Base-by-base conservation (phyloP, 2,329 filamentous ascomycete genomes). In the Acephala macrosclerotiorum region DNA sequence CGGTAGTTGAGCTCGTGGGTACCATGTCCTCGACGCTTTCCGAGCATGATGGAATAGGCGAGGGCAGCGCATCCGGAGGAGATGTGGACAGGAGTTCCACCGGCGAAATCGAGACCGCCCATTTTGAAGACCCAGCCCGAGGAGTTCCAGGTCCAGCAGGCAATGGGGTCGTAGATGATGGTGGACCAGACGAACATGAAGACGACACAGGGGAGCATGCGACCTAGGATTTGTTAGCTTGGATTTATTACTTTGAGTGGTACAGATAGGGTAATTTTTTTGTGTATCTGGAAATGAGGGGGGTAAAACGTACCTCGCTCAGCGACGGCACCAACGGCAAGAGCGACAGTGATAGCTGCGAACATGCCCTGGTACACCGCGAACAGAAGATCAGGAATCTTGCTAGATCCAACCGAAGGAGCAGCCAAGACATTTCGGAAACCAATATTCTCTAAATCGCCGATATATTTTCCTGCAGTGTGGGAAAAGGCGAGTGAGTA, bases 131-230 rank as follows among this genome's bases (percentile, higher is more conserved):
- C 88, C 94, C 94, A 97, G 25, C 94, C 94, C 36, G 82, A 82
- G 0, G 91, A 79, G 77, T 97, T 97, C 94, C 94, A 97, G 9
- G 92, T 96, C 94, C 94, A 97, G 85, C 93, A 97, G 55, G 94
- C 94, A 76, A 97, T 94, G 1, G 93, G 91, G 74, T 97, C 93
- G 79, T 97, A 97, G 76, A 97, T 91, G 66, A 97, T 76, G 5
- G 94, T 97, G 1, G 91, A 86, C 94, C 94, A 97, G 77, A 97
- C 82, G 75, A 97, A 95, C 90, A 96, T 96, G 84, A 97, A 97
- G 75, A 97, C 84, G 71, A 97, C 87, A 77, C 91, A 94, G 14
- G 94, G 66, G n/a, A 68, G 61, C 66, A 68, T 68, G n/a, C 66
- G 66, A 57, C 66, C 61, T 63, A 20, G 16, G 20, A 22, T 33